Conservation (phyloP, 768 basidiomycete species). For the Phanerochaete carnosa region DNA sequence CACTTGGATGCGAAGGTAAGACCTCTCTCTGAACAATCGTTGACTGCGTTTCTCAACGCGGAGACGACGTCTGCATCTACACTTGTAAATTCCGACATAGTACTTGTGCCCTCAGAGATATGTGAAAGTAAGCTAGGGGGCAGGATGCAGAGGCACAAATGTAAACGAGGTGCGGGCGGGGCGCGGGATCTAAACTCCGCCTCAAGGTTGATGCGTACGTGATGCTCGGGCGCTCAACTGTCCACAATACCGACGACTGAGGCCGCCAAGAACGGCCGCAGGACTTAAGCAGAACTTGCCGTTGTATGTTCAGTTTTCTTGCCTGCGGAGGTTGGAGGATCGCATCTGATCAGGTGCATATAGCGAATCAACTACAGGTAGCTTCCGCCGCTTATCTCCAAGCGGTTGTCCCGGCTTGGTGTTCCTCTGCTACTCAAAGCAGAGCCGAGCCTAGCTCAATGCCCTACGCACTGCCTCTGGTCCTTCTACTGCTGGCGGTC, state of each 20-base stretch:
- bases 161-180: neutral
- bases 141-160: neutral
- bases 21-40: constrained; percentile 73
- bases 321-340: neutral
- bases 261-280: neutral
- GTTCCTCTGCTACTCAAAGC: neutral
- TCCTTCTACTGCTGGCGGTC: neutral
- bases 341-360: neutral
- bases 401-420: neutral
- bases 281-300: neutral
- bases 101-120: neutral
- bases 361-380: neutral
- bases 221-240: neutral
- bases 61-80: constrained; percentile 46
- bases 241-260: neutral
- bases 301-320: neutral
- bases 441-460: neutral
- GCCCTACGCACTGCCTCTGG: neutral
- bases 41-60: constrained; percentile 58
- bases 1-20: constrained; percentile 73
- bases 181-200: neutral
- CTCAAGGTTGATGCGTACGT: neutral
- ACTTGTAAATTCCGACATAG: neutral
- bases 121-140: neutral
- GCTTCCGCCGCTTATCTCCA: neutral